Conservation (phyloP, 495 filamentous ascomycete species). For the Terfezia claveryi region DNA sequence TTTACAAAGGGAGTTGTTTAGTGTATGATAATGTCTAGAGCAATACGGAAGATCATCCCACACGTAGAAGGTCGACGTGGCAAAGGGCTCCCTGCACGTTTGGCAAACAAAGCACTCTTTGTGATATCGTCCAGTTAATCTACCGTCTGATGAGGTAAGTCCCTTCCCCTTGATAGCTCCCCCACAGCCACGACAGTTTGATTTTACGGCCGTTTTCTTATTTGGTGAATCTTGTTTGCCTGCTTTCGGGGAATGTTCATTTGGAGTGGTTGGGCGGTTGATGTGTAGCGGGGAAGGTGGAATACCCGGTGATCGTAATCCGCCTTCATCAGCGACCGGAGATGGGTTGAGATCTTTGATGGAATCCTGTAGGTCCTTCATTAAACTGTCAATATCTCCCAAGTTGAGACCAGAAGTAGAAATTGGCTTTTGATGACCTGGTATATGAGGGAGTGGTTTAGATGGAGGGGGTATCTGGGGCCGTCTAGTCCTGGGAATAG, state of each 20-base stretch:
- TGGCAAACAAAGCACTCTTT: conserved; percentile 83
- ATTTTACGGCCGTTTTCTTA: conserved; percentile 29
- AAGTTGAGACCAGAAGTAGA: neutral
- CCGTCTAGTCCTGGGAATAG: neutral
- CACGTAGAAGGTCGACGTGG: conserved; percentile 83
- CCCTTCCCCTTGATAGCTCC: conserved; percentile 71
- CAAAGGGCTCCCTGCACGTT: conserved; percentile 60
- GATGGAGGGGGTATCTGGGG: neutral
- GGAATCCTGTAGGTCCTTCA: conserved; percentile 31
- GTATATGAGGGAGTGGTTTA: too few relatives aligned
- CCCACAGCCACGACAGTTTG: conserved; percentile 64
- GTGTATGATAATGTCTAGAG: conserved; percentile 75
- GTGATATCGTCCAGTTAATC: conserved; percentile 83
- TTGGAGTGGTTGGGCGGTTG: neutral
- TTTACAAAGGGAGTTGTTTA: conserved; percentile 66
- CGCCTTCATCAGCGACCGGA: conserved; percentile 9
- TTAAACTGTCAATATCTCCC: conserved; percentile 26
- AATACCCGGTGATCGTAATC: conserved; percentile 7
- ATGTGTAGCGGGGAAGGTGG: neutral
- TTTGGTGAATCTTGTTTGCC: neutral
- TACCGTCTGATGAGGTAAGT: conserved; percentile 78
- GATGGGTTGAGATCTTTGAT: conserved; percentile 23
- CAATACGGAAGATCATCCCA: conserved; percentile 71
- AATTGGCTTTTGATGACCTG: too few relatives aligned
- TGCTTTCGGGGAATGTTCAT: conserved; percentile 1